Evolutionary conservation across 257 asterid genomes (phyloP).

Genomic region (Plectranthus barbatus): DNA sequence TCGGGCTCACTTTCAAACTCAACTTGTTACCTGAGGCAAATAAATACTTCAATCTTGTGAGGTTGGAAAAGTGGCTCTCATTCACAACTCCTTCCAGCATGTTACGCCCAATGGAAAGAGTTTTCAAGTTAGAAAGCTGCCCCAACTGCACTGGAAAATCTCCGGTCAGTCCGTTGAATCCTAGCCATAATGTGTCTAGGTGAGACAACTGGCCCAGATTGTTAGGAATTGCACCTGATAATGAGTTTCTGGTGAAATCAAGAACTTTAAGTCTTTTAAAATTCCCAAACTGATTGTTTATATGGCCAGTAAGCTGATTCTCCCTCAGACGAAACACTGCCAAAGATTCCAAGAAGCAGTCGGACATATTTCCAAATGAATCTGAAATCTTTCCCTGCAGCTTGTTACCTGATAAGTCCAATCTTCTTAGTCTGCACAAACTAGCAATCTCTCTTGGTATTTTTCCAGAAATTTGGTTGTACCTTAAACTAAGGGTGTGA

Average conservation of each 20-base stretch:
- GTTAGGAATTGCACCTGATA: conserved; percentile 16
- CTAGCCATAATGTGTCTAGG: not conserved
- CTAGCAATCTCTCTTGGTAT: conserved; percentile 21
- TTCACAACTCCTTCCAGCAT: not conserved
- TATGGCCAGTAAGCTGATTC: conserved; percentile 22
- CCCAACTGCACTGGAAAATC: not conserved
- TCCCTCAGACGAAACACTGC: not conserved
- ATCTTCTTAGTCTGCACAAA: conserved; percentile 1
- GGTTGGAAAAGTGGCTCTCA: not conserved
- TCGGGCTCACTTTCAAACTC: no score
- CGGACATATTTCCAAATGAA: conserved; percentile 18
- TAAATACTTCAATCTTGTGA: not conserved
- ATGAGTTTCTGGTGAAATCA: conserved; percentile 1
- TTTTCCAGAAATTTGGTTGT: conserved; percentile 20
- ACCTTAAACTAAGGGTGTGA: not conserved
- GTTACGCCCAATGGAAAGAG: not conserved
- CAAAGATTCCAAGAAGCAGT: conserved; percentile 11
- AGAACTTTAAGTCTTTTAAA: conserved; percentile 1
- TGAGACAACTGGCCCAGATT: conserved; percentile 11
- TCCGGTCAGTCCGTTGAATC: not conserved
- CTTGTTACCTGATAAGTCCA: conserved; percentile 6
- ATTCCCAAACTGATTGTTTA: conserved; percentile 13
- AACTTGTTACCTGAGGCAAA: no score
- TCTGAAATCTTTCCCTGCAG: conserved; percentile 23
- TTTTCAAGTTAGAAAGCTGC: not conserved